Percentiles rank a stretch among this genome's conserved stretches.
These are phyloP conservation scores for Amylostereum areolatum DNA, from an alignment of 1,284 basidiomycete genomes.

Conservation along the genomic window DNA sequence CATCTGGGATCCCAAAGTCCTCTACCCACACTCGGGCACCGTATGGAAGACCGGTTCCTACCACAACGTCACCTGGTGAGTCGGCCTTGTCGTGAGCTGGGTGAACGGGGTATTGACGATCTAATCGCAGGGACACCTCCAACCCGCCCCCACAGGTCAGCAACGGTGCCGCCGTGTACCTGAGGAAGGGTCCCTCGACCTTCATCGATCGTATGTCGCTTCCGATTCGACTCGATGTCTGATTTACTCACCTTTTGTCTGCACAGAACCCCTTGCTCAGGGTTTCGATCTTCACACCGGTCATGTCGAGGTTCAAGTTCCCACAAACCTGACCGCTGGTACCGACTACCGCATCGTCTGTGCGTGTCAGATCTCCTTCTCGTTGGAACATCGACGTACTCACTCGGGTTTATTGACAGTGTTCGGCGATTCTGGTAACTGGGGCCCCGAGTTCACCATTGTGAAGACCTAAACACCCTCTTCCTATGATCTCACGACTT, in stretches of 20 bases:
- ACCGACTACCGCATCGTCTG: constrained; percentile 24
- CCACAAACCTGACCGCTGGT: constrained; percentile 17
- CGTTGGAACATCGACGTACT: background rate
- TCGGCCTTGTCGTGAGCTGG: background rate
- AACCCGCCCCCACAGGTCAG: constrained; percentile 38
- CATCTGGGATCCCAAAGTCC: constrained; percentile 40
- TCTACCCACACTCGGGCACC: constrained; percentile 28
- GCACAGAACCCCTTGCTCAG: constrained; percentile 24
- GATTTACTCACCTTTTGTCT: background rate
- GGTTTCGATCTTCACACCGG: constrained; percentile 37
- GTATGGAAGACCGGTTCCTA: constrained; percentile 36
- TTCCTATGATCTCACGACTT: background rate
- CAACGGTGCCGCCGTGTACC: constrained; percentile 30
- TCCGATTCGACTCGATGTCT: background rate
- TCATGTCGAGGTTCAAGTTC: constrained; percentile 25
- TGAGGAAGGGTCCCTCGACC: constrained; percentile 17
- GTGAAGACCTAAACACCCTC: background rate
- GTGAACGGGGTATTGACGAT: background rate
- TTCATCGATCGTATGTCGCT: background rate
- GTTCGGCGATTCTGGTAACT: background rate
- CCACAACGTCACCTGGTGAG: constrained; percentile 41
- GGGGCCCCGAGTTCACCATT: background rate
- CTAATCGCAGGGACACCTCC: constrained; percentile 30
- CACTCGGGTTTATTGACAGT: background rate
- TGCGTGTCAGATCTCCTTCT: constrained; percentile 3